Evolutionary conservation across 192 early-diverging fungal genomes (phyloP), one percentile per base, ranked within the genome.

Genomic region (Linnemannia exigua): DNA sequence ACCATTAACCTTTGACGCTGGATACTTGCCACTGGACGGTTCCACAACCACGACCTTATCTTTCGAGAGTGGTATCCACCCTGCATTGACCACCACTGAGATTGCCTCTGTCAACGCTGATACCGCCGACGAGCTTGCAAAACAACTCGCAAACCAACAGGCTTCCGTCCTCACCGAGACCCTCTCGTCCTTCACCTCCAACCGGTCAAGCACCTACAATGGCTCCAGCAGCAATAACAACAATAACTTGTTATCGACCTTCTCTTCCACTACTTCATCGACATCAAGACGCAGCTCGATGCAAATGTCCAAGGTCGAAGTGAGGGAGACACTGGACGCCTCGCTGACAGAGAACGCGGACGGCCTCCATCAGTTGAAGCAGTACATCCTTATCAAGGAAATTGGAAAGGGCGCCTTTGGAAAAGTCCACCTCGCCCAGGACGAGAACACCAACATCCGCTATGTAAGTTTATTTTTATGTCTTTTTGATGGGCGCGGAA

Each of bases 401-500:
- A 93, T 99, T 52, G 98, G 98, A 17, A 88, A 91, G 28, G 98
- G 98, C 28, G 92, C 95, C 46, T 99, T 94, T 87, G 98, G 98
- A 36, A 96, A 93, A 7, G 98, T 99, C 1, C 93, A 95, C 85
- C 87, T 95, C 38, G 96, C 90, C 41, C 84, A 89, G 54, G 92
- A 96, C 87, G 90, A 79, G 31, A 79, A 83, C 22, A 91, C 90
- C 15, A 82, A 87, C 14, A 79, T 75, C 7, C 67, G 90, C 80
- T 96, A 93, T 89, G 92, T 94, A 92, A 88, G 87, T 77, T 25
- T 38, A 9, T 31, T 12, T 35, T 28, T 44, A 19, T 47, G 15
- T 74, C 25, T 69, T 71, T 54, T 69, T 70, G 16, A 3, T 74
- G 44, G 44, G 33, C 19, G 8, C 52, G 12, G 22, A 31, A 70